Evolutionary conservation across 1,284 basidiomycete genomes (phyloP).

Genomic region (Vanrija pseudolonga): DNA sequence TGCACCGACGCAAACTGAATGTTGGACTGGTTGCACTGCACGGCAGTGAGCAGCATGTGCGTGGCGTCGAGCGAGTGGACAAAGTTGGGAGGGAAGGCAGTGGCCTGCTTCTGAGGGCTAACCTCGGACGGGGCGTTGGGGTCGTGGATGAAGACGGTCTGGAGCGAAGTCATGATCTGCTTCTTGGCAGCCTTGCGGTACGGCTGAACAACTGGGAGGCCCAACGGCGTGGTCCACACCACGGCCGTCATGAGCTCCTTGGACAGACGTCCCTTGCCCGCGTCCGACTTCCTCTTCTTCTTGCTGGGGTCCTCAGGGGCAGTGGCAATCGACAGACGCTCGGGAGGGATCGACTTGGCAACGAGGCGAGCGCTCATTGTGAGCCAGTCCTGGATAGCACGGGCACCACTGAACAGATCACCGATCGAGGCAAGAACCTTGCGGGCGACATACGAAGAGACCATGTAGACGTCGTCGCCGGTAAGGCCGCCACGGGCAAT

Average conservation of each 20-base stretch:
- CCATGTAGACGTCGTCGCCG: slow-evolving; percentile 66
- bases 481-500: slow-evolving; percentile 71
- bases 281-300: background rate
- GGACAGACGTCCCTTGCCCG: slow-evolving; percentile 51
- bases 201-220: slow-evolving; percentile 92
- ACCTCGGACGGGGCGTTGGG: slow-evolving; percentile 77
- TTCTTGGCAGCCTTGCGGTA: slow-evolving; percentile 85
- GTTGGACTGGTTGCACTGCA: slow-evolving; percentile 69
- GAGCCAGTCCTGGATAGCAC: slow-evolving; percentile 88
- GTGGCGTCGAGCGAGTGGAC: slow-evolving; percentile 97
- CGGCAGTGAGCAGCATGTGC: slow-evolving; percentile 97
- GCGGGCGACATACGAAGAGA: slow-evolving; percentile 79
- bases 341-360: slow-evolving; percentile 76
- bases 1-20: slow-evolving; percentile 93
- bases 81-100: slow-evolving; percentile 98
- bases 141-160: slow-evolving; percentile 91
- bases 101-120: slow-evolving; percentile 80
- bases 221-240: slow-evolving; percentile 93
- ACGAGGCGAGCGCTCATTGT: slow-evolving; percentile 78
- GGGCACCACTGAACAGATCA: slow-evolving; percentile 87
- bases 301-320: background rate
- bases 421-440: slow-evolving; percentile 81
- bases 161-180: slow-evolving; percentile 71
- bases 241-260: slow-evolving; percentile 95
- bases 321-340: slow-evolving; percentile 57